Base-by-base conservation (phyloP, 2,329 filamentous ascomycete genomes). In the Sordariomycetes sp. region DNA sequence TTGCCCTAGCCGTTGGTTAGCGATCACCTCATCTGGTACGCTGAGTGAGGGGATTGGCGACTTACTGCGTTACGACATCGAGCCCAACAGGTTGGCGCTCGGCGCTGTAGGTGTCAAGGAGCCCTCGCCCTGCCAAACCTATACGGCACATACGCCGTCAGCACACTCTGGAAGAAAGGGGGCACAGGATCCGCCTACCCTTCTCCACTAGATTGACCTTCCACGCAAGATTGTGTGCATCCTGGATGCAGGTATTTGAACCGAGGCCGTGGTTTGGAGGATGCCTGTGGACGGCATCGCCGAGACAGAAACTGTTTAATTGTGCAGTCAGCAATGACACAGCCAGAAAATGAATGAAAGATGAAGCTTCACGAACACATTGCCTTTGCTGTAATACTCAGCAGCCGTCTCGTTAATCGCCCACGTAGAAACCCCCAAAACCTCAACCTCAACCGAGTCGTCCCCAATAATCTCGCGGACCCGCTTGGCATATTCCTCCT, bases 401-500 rank as follows among this genome's bases (percentile, higher is more conserved):
- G 51, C 51, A 28, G 24, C 51, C 18, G 22, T 28, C 18, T 53
- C 51, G 51, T 53, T 53, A 12, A 53, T 53, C 16, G 51, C 22
- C 51, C 51, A 53, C 22, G 51, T 28, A 22, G 24, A 53, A 3
- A 53, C 24, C 16, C 22, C 22, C 22, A 53, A 20, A 3, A 53
- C 20, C 32, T 53, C 22, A 14, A 53, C 24, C 22, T 76, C 68
- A 0, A 71, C 65, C 10, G 22, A 28, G 12, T 28, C 22, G 24
- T 53, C 51, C 24, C 51, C 51, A 24, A 53, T 53, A 22, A 53
- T 53, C 16, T 28, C 22, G 22, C 11, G 71, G 3, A 80, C 69
- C 12, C 75, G 68, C 43, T 69, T 64, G 5, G 74, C 43, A 61
- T 76, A 79, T 63, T 80, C 74, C 14, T 77, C 77, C 2, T 71